Evolutionary conservation across 441 rosid genomes (phyloP), one percentile per base, ranked within the genome.

Genomic region (Brassica hybrid): DNA sequence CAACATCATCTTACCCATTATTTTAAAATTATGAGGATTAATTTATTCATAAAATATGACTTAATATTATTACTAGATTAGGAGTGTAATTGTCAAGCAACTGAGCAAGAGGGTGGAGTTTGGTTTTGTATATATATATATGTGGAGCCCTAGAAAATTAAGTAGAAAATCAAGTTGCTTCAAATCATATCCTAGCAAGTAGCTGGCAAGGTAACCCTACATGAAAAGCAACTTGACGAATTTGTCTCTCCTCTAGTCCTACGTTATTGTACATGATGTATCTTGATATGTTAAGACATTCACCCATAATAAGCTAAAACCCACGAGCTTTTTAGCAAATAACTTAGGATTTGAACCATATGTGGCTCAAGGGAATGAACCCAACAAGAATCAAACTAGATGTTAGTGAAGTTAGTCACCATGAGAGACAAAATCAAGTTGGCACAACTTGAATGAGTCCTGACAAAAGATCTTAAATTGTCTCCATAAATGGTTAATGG

Each of bases 111-210:
- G 43, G 72, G 73, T 18, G 68, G 19, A 50, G 64, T 67, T 72
- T 72, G 57, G 77, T 61, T 45, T 48, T 0, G 56, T 4, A 12
- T 36, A 6, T 38, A 2, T 72, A 11, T 10, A 36, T 17, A 25
- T 27, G 81, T 73, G 78, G 81, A 78, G 78, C 81, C 81, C 74
- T 54, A 59, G 2, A 43, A 16, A 48, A 18, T 78, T 66, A 78
- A 58, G 56, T 43, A 73, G 74, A 25, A 41, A 38, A 73, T 32
- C 73, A 78, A 78, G 69, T 73, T 50, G 81, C 69, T 36, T 67
- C 77, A 67, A 60, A 67, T 78, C 74, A 73, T 60, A 67, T 59
- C 48, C 64, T 48, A 59, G 73, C 77, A 77, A 77, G 81, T 77
- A 27, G 80, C 41, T 45, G 60, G 38, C 13, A 72, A 72, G 74